Conservation (phyloP, 2,329 filamentous ascomycete genomes). For the Penicillium sp. region DNA sequence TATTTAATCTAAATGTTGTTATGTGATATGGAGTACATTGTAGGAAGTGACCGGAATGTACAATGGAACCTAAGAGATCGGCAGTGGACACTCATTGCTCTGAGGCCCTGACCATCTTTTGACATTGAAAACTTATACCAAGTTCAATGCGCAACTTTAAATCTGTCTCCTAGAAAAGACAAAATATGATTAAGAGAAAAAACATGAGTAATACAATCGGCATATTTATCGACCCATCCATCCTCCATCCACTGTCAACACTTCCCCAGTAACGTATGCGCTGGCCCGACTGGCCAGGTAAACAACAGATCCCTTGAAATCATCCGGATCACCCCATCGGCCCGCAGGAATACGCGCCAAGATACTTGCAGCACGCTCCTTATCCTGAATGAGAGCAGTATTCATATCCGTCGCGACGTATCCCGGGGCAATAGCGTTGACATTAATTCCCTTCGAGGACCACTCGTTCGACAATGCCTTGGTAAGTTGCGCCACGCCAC, state of each 20-base stretch:
- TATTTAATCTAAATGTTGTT: not conserved
- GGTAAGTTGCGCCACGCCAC: slow-evolving; percentile 79
- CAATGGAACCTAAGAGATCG: not conserved
- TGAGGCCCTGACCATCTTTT: too few relatives aligned
- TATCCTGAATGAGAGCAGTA: slow-evolving; percentile 71
- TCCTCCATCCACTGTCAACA: slow-evolving; percentile 81
- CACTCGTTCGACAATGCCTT: slow-evolving; percentile 87
- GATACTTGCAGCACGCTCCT: slow-evolving; percentile 69
- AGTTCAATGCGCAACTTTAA: too few relatives aligned
- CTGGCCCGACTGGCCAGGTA: slow-evolving; percentile 74
- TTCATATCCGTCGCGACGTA: slow-evolving; percentile 98
- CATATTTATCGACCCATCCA: slow-evolving; percentile 76
- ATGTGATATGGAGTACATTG: not conserved
- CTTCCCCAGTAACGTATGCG: slow-evolving; percentile 77
- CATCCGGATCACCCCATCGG: slow-evolving; percentile 77
- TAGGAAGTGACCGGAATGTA: not conserved
- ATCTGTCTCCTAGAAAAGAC: too few relatives aligned
- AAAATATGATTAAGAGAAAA: too few relatives aligned
- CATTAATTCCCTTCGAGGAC: slow-evolving; percentile 74
- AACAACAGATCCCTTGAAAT: slow-evolving; percentile 80
- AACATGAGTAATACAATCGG: too few relatives aligned
- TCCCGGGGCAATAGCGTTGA: slow-evolving; percentile 86
- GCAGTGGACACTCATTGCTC: not conserved
- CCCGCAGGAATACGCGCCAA: slow-evolving; percentile 78
- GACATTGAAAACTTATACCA: not conserved